phyloP scores from a whole-genome alignment of 2,329 filamentous ascomycete species.

The Diaporthe sp. region DNA sequence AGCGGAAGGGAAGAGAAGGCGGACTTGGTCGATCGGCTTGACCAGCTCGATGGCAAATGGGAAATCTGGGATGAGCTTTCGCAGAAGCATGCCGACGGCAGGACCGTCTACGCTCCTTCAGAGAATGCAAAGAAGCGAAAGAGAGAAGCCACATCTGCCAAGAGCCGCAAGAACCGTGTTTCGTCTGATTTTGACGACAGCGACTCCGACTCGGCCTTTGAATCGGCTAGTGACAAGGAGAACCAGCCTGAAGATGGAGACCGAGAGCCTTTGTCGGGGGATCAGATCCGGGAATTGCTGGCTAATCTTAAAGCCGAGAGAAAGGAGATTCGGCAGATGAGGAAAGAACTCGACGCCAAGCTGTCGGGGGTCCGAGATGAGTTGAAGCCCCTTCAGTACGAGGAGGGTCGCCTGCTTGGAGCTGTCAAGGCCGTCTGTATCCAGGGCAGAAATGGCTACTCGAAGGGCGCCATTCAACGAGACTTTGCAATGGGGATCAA shows the following conservation, averaged over 20 bases:
- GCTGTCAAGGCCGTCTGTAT: conserved; percentile 9
- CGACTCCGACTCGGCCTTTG: conserved; percentile 9
- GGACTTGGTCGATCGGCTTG: conserved; percentile 1
- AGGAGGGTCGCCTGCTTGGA: background rate
- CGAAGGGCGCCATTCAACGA: conserved; percentile 3
- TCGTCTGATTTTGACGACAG: background rate
- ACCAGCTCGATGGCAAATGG: background rate
- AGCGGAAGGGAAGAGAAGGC: background rate
- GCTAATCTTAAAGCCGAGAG: background rate
- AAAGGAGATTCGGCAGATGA: background rate
- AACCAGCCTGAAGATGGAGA: background rate
- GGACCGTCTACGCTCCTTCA: background rate
- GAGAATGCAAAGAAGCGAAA: conserved; percentile 2
- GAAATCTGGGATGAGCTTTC: background rate
- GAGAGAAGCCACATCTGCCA: background rate
- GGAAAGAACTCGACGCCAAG: background rate
- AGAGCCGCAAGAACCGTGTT: background rate
- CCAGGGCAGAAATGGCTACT: conserved; percentile 12
- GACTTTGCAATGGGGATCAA: conserved; percentile 16
- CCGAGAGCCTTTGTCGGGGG: background rate
- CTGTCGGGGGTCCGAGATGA: background rate
- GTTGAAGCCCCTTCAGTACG: background rate
- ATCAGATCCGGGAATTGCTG: background rate
- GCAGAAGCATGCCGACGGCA: background rate
- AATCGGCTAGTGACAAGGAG: background rate